phyloP scores from a whole-genome alignment of 305 asterid genomes.

The Rubia peregrina region DNA sequence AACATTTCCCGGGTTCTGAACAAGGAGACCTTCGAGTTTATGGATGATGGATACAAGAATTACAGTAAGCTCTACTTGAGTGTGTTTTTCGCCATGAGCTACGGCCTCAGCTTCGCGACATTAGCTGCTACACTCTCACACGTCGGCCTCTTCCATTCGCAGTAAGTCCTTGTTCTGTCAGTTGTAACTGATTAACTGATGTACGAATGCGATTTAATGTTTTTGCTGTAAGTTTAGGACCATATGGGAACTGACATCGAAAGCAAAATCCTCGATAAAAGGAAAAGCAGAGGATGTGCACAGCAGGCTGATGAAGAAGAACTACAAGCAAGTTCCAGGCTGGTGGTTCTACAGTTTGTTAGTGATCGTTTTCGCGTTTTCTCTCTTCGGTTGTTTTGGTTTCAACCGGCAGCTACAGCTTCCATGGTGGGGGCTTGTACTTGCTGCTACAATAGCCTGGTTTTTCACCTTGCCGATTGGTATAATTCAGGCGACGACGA shows the following conservation, averaged over 20 bases:
- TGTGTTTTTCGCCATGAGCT: constrained; percentile 42
- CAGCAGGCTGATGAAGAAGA: constrained; percentile 51
- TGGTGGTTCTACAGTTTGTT: constrained; percentile 60
- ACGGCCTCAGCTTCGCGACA: constrained; percentile 56
- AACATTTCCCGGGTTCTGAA: constrained; percentile 43
- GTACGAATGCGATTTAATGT: no score
- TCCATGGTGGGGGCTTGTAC: constrained; percentile 75
- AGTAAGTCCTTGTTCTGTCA: constrained; percentile 19
- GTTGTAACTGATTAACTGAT: no score
- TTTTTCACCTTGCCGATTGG: constrained; percentile 60
- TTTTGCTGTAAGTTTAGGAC: constrained; percentile 22
- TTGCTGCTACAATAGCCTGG: constrained; percentile 46
- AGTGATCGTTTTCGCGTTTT: constrained; percentile 25
- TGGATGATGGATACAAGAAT: constrained; percentile 28
- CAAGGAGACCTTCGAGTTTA: constrained; percentile 24
- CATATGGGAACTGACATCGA: constrained; percentile 34
- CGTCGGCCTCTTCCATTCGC: constrained; percentile 47
- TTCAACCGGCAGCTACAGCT: constrained; percentile 54
- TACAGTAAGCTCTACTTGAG: constrained; percentile 56
- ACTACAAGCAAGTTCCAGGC: constrained; percentile 46
- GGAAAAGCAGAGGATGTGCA: constrained; percentile 39
- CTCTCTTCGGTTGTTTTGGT: constrained; percentile 38
- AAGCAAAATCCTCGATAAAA: constrained; percentile 19
- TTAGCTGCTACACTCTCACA: constrained; percentile 50
- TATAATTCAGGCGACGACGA: constrained; percentile 54